Percentiles rank a stretch among this genome's conserved stretches.
Conservation (phyloP, 345 rosid genomes). For the Raphanus sativus region DNA sequence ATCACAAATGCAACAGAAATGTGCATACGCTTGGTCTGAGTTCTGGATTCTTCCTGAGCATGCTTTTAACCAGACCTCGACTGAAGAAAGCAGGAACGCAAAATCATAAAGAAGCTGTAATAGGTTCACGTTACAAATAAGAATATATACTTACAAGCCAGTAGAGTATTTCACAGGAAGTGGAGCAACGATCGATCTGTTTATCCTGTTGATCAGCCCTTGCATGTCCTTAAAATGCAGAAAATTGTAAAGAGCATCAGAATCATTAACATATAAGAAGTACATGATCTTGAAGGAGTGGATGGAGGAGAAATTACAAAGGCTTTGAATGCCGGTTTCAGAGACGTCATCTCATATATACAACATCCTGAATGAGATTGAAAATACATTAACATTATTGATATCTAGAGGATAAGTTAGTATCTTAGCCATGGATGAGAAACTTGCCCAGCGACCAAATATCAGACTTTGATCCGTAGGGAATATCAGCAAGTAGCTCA, state of each 20-base stretch:
- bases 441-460: conserved; percentile 92
- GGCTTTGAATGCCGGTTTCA: conserved; percentile 95
- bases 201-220: conserved; percentile 94
- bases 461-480: conserved; percentile 96
- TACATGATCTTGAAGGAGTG: conserved; percentile 11
- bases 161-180: conserved; percentile 84
- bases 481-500: conserved; percentile 99
- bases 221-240: conserved; percentile 83
- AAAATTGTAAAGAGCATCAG: conserved; percentile 10
- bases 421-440: conserved; percentile 20
- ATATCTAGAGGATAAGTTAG: conserved; percentile 1
- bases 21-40: conserved; percentile 86
- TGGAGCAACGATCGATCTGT: conserved; percentile 89
- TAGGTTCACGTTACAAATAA: neutral
- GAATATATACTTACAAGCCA: conserved; percentile 69
- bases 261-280: neutral
- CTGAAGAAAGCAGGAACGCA: conserved; percentile 42
- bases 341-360: conserved; percentile 92
- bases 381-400: conserved; percentile 29
- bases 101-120: conserved; percentile 1
- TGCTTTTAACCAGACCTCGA: conserved; percentile 92
- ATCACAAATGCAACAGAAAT: conserved; percentile 23
- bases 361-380: conserved; percentile 73
- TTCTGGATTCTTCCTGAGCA: conserved; percentile 99
- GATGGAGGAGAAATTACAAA: conserved; percentile 58